Percentiles rank a stretch among this genome's conserved stretches.
Conservation (phyloP, 2,329 filamentous ascomycete genomes). For the Aspergillus sp. region DNA sequence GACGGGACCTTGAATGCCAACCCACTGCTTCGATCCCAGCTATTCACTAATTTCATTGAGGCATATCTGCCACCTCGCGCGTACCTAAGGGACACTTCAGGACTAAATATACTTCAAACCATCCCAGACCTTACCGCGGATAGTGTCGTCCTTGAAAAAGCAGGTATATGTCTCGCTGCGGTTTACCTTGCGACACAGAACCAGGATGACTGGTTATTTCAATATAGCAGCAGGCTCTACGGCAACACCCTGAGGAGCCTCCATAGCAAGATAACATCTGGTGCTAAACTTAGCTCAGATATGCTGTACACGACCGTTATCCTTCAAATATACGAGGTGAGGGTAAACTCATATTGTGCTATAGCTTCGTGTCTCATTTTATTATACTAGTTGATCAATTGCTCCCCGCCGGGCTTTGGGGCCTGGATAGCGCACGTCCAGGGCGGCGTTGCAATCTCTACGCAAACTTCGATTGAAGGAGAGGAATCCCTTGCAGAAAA, state of each 20-base stretch:
- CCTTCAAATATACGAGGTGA: slow-evolving; percentile 24
- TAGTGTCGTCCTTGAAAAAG: slow-evolving; percentile 18
- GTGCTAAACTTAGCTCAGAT: slow-evolving; percentile 16
- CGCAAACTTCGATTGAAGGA: slow-evolving; percentile 7
- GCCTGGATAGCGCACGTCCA: slow-evolving; percentile 25
- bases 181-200: slow-evolving; percentile 20
- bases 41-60: slow-evolving; percentile 17
- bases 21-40: slow-evolving; percentile 12
- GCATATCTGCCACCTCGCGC: slow-evolving; percentile 5
- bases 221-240: slow-evolving; percentile 20
- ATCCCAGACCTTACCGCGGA: slow-evolving; percentile 13
- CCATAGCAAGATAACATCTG: slow-evolving; percentile 14
- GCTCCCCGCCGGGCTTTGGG: slow-evolving; percentile 20
- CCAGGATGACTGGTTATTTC: slow-evolving; percentile 15
- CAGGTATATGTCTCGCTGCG: slow-evolving; percentile 15
- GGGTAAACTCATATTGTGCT: background rate
- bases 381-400: slow-evolving; percentile 19
- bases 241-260: slow-evolving; percentile 18
- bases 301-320: slow-evolving; percentile 21
- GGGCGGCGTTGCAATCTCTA: slow-evolving; percentile 20
- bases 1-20: slow-evolving; percentile 16
- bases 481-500: slow-evolving; percentile 13
- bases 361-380: background rate
- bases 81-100: background rate
- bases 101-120: slow-evolving; percentile 13